Percentiles rank a stretch among this genome's conserved stretches.
Conservation (phyloP, 2,329 filamentous ascomycete species). For the Fusarium dlaminii region DNA sequence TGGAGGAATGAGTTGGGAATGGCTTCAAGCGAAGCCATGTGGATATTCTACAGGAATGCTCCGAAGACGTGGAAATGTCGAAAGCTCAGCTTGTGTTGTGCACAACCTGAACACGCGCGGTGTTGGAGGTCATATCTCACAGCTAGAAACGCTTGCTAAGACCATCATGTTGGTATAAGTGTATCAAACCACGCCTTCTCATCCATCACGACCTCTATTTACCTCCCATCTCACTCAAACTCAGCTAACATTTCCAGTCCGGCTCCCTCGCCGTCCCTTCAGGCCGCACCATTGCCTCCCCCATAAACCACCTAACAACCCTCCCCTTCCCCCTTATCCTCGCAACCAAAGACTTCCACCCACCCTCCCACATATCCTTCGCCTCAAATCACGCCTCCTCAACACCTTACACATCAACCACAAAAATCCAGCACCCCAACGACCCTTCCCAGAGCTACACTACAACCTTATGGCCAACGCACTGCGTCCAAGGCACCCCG, state of each 20-base stretch:
- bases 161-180: not conserved
- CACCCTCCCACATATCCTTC: conserved; percentile 85
- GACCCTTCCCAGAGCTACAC: conserved; percentile 70
- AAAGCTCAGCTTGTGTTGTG: not conserved
- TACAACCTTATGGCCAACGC: conserved; percentile 85
- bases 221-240: too few species aligned
- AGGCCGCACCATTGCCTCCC: conserved; percentile 74
- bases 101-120: not conserved
- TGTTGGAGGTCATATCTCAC: not conserved
- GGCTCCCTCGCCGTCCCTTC: conserved; percentile 84
- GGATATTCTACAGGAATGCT: not conserved
- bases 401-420: conserved; percentile 71
- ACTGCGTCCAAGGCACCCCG: conserved; percentile 80
- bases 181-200: too few species aligned
- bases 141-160: not conserved
- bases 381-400: conserved; percentile 78
- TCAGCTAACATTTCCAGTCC: conserved; percentile 61
- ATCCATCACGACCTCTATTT: too few species aligned
- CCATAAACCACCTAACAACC: conserved; percentile 78
- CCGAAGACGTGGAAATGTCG: not conserved
- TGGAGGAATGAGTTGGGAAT: not conserved
- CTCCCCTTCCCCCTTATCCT: conserved; percentile 78
- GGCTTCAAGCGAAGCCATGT: not conserved
- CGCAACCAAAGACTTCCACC: conserved; percentile 95
- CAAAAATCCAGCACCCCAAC: conserved; percentile 72